phyloP scores from a whole-genome alignment of 495 filamentous ascomycete genomes.

The Neurospora terricola region DNA sequence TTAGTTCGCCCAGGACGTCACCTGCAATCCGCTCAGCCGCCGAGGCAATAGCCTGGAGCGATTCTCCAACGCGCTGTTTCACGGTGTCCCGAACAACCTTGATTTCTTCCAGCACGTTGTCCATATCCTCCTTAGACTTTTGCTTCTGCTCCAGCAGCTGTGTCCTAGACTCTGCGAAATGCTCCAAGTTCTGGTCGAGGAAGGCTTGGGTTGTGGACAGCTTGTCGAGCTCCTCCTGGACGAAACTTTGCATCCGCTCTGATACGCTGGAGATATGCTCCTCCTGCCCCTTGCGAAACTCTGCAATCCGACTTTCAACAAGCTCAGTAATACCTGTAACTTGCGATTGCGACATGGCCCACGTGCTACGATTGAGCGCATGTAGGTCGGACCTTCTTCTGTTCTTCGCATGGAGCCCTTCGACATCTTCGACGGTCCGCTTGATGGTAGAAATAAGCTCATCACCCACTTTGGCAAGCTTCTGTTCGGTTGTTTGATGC shows the following conservation, averaged over 20 bases:
- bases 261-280: slow-evolving; percentile 56
- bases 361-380: slow-evolving; percentile 60
- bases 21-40: slow-evolving; percentile 82
- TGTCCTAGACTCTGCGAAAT: slow-evolving; percentile 54
- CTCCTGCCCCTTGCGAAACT: slow-evolving; percentile 61
- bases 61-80: slow-evolving; percentile 74
- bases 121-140: slow-evolving; percentile 76
- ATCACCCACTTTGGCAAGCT: slow-evolving; percentile 59
- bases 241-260: slow-evolving; percentile 59
- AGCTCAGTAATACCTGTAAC: slow-evolving; percentile 63
- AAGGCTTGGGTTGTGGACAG: slow-evolving; percentile 56
- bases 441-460: slow-evolving; percentile 67
- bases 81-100: slow-evolving; percentile 78
- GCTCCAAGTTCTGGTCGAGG: slow-evolving; percentile 53
- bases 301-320: slow-evolving; percentile 61
- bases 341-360: slow-evolving; percentile 64
- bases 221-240: slow-evolving; percentile 58
- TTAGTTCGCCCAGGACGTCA: slow-evolving; percentile 82
- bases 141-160: slow-evolving; percentile 59
- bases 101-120: slow-evolving; percentile 82
- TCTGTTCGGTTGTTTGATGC: slow-evolving; percentile 73
- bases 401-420: slow-evolving; percentile 72
- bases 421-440: slow-evolving; percentile 67
- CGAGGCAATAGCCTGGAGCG: slow-evolving; percentile 70
- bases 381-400: slow-evolving; percentile 77